Percentiles rank a stretch among this genome's conserved stretches.
Conservation (phyloP, 2,329 filamentous ascomycete species). For the Claviceps purpurea region DNA sequence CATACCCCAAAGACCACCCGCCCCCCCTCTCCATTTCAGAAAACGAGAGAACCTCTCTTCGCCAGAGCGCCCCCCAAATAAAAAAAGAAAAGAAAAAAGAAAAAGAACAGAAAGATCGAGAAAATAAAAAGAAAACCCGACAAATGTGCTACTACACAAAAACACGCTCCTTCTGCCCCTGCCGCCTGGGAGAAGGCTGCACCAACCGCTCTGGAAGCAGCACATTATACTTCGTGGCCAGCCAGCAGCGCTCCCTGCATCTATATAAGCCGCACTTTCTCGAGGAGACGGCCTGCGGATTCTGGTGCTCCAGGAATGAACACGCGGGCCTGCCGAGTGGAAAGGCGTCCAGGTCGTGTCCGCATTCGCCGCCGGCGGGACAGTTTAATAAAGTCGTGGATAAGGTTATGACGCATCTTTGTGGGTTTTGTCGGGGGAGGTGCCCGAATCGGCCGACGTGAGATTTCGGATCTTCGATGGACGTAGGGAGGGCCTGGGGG, state of each 20-base stretch:
- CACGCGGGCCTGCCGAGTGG: neutral
- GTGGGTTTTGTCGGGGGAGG: neutral
- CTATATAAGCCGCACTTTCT: neutral
- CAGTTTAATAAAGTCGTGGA: neutral
- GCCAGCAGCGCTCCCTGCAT: neutral
- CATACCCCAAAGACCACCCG: neutral
- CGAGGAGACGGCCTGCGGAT: neutral
- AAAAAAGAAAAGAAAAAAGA: neutral
- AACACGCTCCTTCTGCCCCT: slow-evolving; percentile 2
- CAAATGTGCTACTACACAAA: slow-evolving; percentile 3
- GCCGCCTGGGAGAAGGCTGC: neutral
- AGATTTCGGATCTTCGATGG: neutral
- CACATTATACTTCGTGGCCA: neutral
- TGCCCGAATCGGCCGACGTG: neutral
- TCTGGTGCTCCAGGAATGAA: neutral
- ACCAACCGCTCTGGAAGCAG: neutral
- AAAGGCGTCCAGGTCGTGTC: neutral
- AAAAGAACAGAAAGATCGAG: neutral
- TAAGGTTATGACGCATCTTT: neutral
- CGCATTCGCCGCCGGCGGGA: neutral
- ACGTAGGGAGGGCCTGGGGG: too few relatives aligned
- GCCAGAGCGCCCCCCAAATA: neutral
- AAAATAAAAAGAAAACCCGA: too few relatives aligned
- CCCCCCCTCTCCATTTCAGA: too few relatives aligned
- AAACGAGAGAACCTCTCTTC: neutral